Conservation (phyloP, 2,329 filamentous ascomycete genomes). For the Aureobasidium lini region DNA sequence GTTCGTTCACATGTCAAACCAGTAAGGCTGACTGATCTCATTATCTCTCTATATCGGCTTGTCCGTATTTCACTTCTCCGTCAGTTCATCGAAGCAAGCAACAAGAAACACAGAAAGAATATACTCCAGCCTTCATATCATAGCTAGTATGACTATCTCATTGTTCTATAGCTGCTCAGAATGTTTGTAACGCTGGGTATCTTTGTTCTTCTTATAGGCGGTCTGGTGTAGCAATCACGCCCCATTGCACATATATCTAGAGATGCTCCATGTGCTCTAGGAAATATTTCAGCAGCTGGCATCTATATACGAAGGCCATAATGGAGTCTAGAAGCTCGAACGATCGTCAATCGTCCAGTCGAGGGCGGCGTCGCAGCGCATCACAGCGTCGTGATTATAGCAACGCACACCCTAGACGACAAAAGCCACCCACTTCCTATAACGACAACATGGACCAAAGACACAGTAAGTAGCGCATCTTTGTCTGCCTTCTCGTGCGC, state of each 20-base stretch:
- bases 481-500: too few species aligned
- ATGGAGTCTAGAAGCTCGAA: background rate
- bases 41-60: too few species aligned
- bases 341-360: background rate
- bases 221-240: background rate
- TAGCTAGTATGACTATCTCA: background rate
- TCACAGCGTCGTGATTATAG: background rate
- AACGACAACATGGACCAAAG: background rate
- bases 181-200: too few species aligned
- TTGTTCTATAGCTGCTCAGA: background rate
- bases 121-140: background rate
- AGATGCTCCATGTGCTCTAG: too few species aligned
- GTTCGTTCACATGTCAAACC: too few species aligned
- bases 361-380: background rate
- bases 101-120: background rate
- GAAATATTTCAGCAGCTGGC: background rate
- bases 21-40: too few species aligned
- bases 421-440: background rate
- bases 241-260: background rate
- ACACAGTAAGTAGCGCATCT: background rate
- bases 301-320: background rate
- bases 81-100: background rate
- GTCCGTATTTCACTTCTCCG: background rate
- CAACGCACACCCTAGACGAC: background rate
- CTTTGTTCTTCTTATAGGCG: background rate